Evolutionary conservation across 202 grass and related monocot species (phyloP).

Genomic region (Carex sylvatica): DNA sequence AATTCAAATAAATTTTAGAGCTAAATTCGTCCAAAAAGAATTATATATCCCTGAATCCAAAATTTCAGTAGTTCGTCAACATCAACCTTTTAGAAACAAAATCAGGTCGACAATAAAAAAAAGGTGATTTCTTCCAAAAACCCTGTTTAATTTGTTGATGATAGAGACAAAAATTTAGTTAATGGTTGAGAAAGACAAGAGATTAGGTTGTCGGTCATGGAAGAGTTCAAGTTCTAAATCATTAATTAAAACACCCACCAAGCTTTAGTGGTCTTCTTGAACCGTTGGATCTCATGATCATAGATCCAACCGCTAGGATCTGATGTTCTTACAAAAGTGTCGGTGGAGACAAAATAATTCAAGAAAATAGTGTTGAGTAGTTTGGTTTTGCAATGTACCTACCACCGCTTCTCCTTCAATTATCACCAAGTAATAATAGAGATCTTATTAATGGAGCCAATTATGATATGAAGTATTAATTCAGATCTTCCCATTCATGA

Average conservation of each 20-base stretch:
- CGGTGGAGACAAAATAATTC: slow-evolving; percentile 3
- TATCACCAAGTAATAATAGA: slow-evolving; percentile 11
- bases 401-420: slow-evolving; percentile 6
- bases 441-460: neutral
- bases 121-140: neutral
- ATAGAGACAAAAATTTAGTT: slow-evolving; percentile 3
- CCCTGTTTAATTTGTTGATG: neutral
- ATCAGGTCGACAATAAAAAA: neutral
- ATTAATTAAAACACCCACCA: neutral
- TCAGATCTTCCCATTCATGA: neutral
- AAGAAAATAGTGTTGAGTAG: neutral
- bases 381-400: neutral
- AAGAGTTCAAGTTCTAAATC: neutral
- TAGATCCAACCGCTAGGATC: neutral
- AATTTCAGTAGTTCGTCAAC: neutral
- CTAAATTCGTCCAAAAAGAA: too few relatives aligned
- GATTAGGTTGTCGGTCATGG: neutral
- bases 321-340: neutral
- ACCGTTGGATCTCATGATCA: neutral
- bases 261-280: neutral
- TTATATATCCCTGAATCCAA: too few relatives aligned
- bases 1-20: too few relatives aligned
- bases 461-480: neutral
- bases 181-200: neutral
- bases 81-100: neutral